Percentiles rank a stretch among this genome's conserved stretches.
phyloP scores from a whole-genome alignment of 805 yeast genomes.

The Nakazawaea ernobii region DNA sequence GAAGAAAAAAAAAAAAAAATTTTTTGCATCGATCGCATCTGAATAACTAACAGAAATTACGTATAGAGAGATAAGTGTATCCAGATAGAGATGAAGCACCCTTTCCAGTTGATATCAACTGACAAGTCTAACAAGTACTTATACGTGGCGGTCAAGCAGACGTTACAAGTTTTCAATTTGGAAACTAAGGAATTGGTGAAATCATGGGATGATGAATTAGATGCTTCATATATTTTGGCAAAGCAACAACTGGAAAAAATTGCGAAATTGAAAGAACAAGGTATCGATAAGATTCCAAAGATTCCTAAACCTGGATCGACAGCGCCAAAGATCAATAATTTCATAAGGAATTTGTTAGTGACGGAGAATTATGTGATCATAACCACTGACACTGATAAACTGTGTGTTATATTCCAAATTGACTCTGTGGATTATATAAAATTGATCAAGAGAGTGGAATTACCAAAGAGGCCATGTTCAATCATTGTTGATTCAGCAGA shows the following conservation, averaged over 20 bases:
- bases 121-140: slow-evolving; percentile 39
- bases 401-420: slow-evolving; percentile 56
- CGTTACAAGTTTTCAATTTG: slow-evolving; percentile 46
- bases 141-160: slow-evolving; percentile 54
- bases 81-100: slow-evolving; percentile 51
- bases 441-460: slow-evolving; percentile 62
- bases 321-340: slow-evolving; percentile 61
- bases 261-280: slow-evolving; percentile 16
- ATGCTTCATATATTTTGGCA: slow-evolving; percentile 35
- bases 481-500: slow-evolving; percentile 53
- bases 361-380: slow-evolving; percentile 52
- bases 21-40: not conserved
- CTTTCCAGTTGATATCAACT: slow-evolving; percentile 54
- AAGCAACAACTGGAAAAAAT: slow-evolving; percentile 21
- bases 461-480: slow-evolving; percentile 92
- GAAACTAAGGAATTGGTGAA: slow-evolving; percentile 40
- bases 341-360: slow-evolving; percentile 58
- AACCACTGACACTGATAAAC: slow-evolving; percentile 80
- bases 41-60: too few species aligned
- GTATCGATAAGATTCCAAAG: slow-evolving; percentile 36
- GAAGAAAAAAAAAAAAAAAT: slow-evolving; percentile 4
- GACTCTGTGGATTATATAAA: slow-evolving; percentile 26
- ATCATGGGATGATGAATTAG: slow-evolving; percentile 56
- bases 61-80: not conserved
- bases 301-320: slow-evolving; percentile 62